phyloP scores from a whole-genome alignment of 2,329 filamentous ascomycete genomes.

The Alternaria sp. region DNA sequence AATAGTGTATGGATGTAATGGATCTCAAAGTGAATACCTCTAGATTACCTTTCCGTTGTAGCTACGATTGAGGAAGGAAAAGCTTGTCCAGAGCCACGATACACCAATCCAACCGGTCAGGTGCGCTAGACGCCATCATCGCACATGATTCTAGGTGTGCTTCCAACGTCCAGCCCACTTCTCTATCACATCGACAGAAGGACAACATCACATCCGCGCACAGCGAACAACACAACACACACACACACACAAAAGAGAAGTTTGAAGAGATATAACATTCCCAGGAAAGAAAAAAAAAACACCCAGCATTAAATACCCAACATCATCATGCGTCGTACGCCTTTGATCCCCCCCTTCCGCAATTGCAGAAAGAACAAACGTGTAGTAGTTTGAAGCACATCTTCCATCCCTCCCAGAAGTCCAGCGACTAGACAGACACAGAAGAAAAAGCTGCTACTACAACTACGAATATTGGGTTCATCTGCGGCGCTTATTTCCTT shows the following conservation, averaged over 20 bases:
- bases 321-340: constrained; percentile 5
- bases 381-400: neutral
- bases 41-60: too few relatives aligned
- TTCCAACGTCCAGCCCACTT: too few relatives aligned
- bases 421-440: constrained; percentile 13
- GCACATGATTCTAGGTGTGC: too few relatives aligned
- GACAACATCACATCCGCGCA: neutral
- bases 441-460: neutral
- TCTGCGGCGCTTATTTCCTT: constrained; percentile 2
- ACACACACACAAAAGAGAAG: neutral
- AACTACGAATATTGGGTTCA: constrained; percentile 8
- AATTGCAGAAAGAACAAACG: constrained; percentile 1
- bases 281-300: neutral
- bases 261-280: constrained; percentile 7
- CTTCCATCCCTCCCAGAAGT: constrained; percentile 6
- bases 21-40: too few relatives aligned
- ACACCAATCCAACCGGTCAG: too few relatives aligned
- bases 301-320: constrained; percentile 19
- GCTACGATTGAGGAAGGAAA: too few relatives aligned
- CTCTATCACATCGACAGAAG: too few relatives aligned
- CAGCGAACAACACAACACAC: neutral
- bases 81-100: too few relatives aligned
- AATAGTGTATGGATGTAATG: too few relatives aligned
- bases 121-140: too few relatives aligned
- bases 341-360: neutral